These are phyloP conservation scores for Rhodamnia rubescens DNA, from an alignment of 345 rosid genomes.

Conservation along the genomic window DNA sequence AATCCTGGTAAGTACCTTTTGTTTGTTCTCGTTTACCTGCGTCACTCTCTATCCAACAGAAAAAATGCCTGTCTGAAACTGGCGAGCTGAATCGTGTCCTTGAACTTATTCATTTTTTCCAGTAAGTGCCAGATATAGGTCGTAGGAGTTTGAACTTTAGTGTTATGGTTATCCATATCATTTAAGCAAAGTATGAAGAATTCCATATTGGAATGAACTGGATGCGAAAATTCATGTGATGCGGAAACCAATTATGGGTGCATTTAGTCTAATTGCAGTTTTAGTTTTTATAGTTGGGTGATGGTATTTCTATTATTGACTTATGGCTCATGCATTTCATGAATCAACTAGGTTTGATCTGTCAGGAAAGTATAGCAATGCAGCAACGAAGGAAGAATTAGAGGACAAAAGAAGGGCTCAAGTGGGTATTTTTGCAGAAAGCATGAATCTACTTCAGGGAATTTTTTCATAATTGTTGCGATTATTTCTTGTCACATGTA, in stretches of 20 bases:
- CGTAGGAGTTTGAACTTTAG: background rate
- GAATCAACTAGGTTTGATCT: slow-evolving; percentile 65
- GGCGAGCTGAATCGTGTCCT: background rate
- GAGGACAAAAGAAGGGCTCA: slow-evolving; percentile 83
- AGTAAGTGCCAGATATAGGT: background rate
- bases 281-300: background rate
- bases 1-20: slow-evolving; percentile 55
- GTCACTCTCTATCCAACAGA: background rate
- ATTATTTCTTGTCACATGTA: slow-evolving; percentile 13
- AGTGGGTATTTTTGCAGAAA: slow-evolving; percentile 19
- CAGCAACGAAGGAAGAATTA: slow-evolving; percentile 40
- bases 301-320: background rate
- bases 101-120: background rate
- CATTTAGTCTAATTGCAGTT: background rate
- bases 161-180: background rate
- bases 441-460: background rate
- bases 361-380: slow-evolving; percentile 48
- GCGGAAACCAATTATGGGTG: background rate
- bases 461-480: background rate
- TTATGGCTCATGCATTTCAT: background rate
- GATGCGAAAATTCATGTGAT: background rate
- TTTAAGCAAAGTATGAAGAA: background rate
- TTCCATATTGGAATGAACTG: background rate
- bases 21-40: background rate
- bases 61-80: background rate